Evolutionary conservation across 1,139 yeast species (phyloP), one percentile per base, ranked within the genome.

Genomic region (Pichia sp.): DNA sequence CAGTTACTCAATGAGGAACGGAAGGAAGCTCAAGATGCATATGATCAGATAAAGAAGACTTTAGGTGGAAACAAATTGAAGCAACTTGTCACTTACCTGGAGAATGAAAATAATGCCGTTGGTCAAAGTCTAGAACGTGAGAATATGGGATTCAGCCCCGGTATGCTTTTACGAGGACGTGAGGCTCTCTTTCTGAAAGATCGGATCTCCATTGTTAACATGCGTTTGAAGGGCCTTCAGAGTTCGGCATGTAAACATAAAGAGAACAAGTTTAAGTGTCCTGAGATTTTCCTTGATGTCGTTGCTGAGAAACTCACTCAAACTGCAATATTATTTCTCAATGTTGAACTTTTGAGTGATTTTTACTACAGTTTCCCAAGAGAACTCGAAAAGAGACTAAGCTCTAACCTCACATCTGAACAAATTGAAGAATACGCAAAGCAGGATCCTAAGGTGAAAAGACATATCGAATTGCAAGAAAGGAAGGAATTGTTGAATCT

Each of bases 301-400:
- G 96, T 91, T 5, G 82, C 93, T 30, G 88, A 87, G 40, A 93
- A 93, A 58, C 65, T 93, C 27, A 84, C 96, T 0, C 81, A 88
- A 11, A 93, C 98, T 0, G 94, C 98, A 0, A 93, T 93, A 3
- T 63, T 93, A 44, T 93, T 93, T 52, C 64, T 93, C 53, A 93
- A 93, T 54, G 97, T 93, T 33, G 99, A 93, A 59, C 66, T 93
- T 33, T 66, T 93, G 47, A 82, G 94, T 48, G 98, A 93, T 60
- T 93, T 93, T 54, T 91, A 88, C 59, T 91, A 93, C 60, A 87
- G 86, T 52, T 91, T 93, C 62, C 98, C 98, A 1, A 72, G 97
- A 39, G 96, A 87, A 56, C 67, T 93, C 45, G 99, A 93, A 58
- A 67, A 68, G 39, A 75, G 79, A 46, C 70, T 93, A 44, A 77